A percentile compares a stretch with the other conserved stretches of the same genome.
These are phyloP conservation scores for Exophiala spinifera DNA, from an alignment of 2,329 filamentous ascomycete species.

Conservation along the genomic window DNA sequence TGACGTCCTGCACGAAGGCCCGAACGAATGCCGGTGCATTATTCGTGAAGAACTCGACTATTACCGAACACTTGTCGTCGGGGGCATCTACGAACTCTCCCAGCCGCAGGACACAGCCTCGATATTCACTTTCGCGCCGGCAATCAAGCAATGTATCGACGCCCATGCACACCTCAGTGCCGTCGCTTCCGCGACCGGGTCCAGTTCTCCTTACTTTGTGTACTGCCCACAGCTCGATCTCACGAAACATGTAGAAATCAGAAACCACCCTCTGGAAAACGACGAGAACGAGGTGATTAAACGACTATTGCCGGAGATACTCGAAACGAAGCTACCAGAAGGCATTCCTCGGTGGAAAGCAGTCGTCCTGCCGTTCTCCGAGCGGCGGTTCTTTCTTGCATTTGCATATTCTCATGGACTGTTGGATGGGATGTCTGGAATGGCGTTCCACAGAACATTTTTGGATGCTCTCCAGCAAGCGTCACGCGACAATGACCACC, in stretches of 20 bases:
- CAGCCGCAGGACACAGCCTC: constrained; percentile 13
- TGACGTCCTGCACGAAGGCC: constrained; percentile 31
- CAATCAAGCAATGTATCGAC: constrained; percentile 40
- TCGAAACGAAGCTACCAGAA: background rate
- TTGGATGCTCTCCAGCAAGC: constrained; percentile 25
- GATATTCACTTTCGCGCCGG: constrained; percentile 30
- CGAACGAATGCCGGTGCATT: constrained; percentile 43
- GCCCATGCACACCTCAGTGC: constrained; percentile 40
- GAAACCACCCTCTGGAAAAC: constrained; percentile 3
- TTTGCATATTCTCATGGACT: constrained; percentile 46
- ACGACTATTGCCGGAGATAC: constrained; percentile 18
- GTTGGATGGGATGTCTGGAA: constrained; percentile 44
- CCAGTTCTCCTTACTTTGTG: constrained; percentile 1
- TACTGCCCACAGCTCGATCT: constrained; percentile 34
- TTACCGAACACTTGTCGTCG: constrained; percentile 41
- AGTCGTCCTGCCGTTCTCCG: constrained; percentile 35
- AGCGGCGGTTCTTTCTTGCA: constrained; percentile 34
- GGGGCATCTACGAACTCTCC: constrained; percentile 35
- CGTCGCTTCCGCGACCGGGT: constrained; percentile 22
- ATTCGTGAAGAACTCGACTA: constrained; percentile 41
- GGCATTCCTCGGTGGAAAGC: constrained; percentile 44
- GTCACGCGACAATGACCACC: background rate
- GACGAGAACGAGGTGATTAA: constrained; percentile 12
- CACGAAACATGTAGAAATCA: constrained; percentile 39
- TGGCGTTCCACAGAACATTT: constrained; percentile 44